Evolutionary conservation across 1,284 basidiomycete species (phyloP).

Genomic region (Rhodotorula sp.): DNA sequence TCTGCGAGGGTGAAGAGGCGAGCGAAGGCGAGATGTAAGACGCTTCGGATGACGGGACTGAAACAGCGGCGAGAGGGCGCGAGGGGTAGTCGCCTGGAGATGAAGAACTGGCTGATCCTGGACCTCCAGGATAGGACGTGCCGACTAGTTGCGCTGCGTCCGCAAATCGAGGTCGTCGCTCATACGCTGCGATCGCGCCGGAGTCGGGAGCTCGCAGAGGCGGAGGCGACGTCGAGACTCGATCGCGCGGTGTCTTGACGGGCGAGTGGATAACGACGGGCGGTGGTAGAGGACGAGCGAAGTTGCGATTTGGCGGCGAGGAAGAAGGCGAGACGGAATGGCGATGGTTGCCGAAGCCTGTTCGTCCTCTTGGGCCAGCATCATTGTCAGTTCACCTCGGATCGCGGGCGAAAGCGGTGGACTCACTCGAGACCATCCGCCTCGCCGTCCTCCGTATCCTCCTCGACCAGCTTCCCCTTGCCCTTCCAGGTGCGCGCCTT

Average conservation of each 20-base stretch:
- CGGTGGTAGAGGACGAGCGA: neutral
- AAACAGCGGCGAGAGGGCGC: neutral
- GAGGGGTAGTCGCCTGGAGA: constrained; percentile 4
- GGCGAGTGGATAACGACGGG: constrained; percentile 37
- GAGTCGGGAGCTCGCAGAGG: neutral
- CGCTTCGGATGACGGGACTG: neutral
- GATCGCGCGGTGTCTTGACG: constrained; percentile 20
- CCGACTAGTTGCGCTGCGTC: neutral
- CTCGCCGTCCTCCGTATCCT: neutral
- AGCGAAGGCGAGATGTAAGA: neutral
- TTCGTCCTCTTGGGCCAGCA: neutral
- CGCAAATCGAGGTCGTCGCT: neutral
- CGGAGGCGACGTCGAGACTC: neutral
- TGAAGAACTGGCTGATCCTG: neutral
- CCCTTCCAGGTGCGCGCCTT: constrained; percentile 14
- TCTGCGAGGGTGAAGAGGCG: neutral
- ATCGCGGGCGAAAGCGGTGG: too few relatives aligned
- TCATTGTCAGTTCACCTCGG: too few relatives aligned
- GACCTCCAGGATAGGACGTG: too few relatives aligned
- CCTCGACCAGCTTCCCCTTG: constrained; percentile 8
- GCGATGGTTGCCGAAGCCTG: neutral
- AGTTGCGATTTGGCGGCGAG: neutral
- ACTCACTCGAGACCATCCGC: neutral
- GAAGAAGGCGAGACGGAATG: neutral
- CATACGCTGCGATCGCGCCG: neutral